Conservation (phyloP, 2,329 filamentous ascomycete species). For the Fusarium chuoi region DNA sequence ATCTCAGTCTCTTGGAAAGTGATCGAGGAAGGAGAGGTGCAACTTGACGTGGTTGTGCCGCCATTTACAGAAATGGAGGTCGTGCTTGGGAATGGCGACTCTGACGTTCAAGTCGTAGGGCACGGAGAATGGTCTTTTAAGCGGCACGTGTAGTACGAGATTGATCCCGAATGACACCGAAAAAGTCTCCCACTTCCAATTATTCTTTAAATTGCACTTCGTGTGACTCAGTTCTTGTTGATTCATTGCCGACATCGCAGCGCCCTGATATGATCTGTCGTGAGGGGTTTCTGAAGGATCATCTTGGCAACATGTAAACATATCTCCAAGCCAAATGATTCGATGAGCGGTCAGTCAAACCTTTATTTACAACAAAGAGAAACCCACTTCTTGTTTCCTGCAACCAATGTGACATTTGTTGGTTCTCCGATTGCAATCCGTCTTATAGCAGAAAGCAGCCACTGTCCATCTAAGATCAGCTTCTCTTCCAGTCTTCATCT, state of each 20-base stretch:
- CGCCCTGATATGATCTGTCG: rapidly evolving
- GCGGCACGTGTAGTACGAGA: background rate
- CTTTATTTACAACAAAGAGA: rapidly evolving
- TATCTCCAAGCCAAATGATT: background rate
- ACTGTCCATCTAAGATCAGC: background rate
- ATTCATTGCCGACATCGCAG: rapidly evolving
- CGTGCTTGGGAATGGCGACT: rapidly evolving
- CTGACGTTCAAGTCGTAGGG: background rate
- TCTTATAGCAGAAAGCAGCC: background rate
- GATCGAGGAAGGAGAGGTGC: rapidly evolving
- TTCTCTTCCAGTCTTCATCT: background rate
- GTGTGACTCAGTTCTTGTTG: rapidly evolving
- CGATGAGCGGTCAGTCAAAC: background rate
- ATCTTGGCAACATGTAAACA: background rate
- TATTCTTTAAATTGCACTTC: rapidly evolving
- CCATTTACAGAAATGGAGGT: background rate
- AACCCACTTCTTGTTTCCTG: background rate
- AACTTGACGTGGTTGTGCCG: background rate
- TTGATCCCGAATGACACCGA: rapidly evolving
- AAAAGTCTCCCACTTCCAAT: rapidly evolving
- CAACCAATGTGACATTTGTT: rapidly evolving
- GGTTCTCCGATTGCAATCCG: rapidly evolving
- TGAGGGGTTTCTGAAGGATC: background rate
- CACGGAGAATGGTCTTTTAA: background rate
- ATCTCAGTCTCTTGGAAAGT: background rate